Evolutionary conservation across 306 rosid genomes (phyloP).

Genomic region (Cucurbita maxima): DNA sequence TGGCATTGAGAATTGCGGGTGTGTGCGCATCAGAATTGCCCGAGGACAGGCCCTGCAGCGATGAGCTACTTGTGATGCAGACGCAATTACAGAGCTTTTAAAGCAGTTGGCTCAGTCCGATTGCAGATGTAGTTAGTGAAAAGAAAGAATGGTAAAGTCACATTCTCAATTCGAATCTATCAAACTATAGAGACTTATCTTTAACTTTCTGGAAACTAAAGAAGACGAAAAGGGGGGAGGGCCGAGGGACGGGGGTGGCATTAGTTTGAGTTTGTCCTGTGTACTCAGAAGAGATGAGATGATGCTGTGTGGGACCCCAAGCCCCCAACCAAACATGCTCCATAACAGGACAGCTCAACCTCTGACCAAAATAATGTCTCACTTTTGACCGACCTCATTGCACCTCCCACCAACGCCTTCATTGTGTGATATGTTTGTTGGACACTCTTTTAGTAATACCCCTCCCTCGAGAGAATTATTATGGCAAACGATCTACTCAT

Average conservation of each 20-base stretch:
- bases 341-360: neutral
- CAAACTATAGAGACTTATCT: no score
- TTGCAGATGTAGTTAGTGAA: neutral
- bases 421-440: neutral
- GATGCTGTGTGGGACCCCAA: neutral
- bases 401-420: neutral
- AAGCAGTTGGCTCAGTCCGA: neutral
- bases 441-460: neutral
- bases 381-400: neutral
- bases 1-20: slow-evolving; percentile 1
- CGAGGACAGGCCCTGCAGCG: neutral
- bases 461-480: neutral
- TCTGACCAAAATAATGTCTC: neutral
- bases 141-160: neutral
- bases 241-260: neutral
- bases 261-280: neutral
- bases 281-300: neutral
- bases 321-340: neutral
- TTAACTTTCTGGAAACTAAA: no score
- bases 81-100: slow-evolving; percentile 1
- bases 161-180: no score
- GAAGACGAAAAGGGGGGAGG: neutral
- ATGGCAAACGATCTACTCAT: neutral
- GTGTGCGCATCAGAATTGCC: neutral
- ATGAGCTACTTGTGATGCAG: neutral